A percentile compares a stretch with the other conserved stretches of the same genome.
Evolutionary conservation across 83 land plant species (phyloP).

Genomic region (Thuja plicata): DNA sequence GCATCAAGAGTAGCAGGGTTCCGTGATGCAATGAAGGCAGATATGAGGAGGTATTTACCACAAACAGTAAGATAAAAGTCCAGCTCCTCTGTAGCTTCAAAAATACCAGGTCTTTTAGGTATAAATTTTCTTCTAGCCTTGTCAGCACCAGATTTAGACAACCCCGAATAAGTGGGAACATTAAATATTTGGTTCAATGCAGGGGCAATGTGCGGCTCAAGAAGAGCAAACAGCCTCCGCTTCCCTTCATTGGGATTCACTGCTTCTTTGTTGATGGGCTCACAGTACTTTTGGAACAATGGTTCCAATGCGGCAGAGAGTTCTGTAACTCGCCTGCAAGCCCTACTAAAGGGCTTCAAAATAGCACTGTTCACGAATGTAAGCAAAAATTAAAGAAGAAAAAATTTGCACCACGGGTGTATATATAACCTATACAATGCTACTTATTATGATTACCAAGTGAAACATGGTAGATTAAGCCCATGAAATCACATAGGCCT

Average conservation of each 20-base stretch:
- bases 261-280: conserved; percentile 53
- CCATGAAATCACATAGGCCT: not conserved
- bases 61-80: conserved; percentile 83
- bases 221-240: conserved; percentile 62
- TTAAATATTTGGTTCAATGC: conserved; percentile 60
- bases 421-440: not conserved
- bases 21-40: conserved; percentile 93
- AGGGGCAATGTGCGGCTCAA: conserved; percentile 73
- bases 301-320: conserved; percentile 63
- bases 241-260: conserved; percentile 62
- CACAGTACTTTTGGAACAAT: conserved; percentile 72
- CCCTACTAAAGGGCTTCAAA: conserved; percentile 76
- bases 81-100: conserved; percentile 32
- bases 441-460: not conserved
- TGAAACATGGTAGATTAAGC: not conserved
- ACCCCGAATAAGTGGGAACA: conserved; percentile 24
- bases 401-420: not conserved
- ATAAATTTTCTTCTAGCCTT: conserved; percentile 20
- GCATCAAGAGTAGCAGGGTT: conserved; percentile 99
- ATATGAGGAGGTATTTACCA: conserved; percentile 88
- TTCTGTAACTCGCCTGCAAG: conserved; percentile 81
- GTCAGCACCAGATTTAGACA: conserved; percentile 10
- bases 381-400: conserved; percentile 10
- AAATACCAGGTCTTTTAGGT: conserved; percentile 23
- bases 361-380: conserved; percentile 55